Evolutionary conservation across 1,284 basidiomycete species (phyloP).

Genomic region (Hymenochaete sp.): DNA sequence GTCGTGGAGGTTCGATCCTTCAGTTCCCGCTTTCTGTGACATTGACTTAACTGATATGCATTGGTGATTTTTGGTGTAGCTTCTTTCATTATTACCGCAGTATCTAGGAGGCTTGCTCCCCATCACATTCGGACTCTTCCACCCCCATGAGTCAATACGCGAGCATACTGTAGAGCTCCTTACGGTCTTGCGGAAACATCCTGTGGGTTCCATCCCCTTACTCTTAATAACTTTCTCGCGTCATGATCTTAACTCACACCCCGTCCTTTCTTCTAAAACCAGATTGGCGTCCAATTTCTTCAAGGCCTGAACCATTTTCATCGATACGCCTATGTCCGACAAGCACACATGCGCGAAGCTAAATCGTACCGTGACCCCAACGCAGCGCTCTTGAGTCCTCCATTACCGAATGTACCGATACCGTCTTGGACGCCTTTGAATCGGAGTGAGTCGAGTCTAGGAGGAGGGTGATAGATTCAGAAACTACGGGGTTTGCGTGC

Average conservation of each 20-base stretch:
- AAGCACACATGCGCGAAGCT: constrained; percentile 54
- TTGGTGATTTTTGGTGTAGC: constrained; percentile 35
- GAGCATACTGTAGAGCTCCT: constrained; percentile 79
- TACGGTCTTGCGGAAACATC: constrained; percentile 64
- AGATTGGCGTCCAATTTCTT: constrained; percentile 83
- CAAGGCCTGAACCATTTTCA: constrained; percentile 87
- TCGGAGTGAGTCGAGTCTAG: constrained; percentile 40
- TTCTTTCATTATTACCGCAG: constrained; percentile 69
- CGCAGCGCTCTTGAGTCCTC: constrained; percentile 30
- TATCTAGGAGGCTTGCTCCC: constrained; percentile 80
- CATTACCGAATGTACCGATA: constrained; percentile 22
- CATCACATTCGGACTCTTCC: constrained; percentile 84
- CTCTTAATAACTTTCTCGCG: background rate
- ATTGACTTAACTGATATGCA: constrained; percentile 8
- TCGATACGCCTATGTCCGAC: constrained; percentile 74
- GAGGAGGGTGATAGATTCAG: constrained; percentile 24
- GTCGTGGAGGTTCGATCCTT: constrained; percentile 64
- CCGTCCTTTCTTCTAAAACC: constrained; percentile 5
- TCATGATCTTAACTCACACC: no score
- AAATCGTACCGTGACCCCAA: constrained; percentile 34
- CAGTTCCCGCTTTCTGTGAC: background rate
- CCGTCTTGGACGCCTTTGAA: constrained; percentile 38
- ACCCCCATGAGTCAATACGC: constrained; percentile 68
- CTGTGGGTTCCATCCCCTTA: constrained; percentile 41
- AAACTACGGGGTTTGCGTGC: no score